phyloP scores from a whole-genome alignment of 2,329 filamentous ascomycete species.

The Cryphonectria parasitica region DNA sequence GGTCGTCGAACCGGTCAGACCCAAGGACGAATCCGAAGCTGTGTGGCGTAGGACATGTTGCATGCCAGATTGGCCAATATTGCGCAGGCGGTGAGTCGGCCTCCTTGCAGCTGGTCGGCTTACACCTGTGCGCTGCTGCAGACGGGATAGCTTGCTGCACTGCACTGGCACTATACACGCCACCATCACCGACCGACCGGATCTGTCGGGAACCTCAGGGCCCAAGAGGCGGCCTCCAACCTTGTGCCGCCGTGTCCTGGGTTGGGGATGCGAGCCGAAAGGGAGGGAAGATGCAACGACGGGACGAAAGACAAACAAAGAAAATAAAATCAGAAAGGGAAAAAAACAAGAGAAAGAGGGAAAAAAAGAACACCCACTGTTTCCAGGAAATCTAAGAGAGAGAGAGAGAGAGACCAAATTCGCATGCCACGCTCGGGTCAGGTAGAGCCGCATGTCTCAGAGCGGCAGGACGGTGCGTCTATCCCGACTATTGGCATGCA shows the following conservation, averaged over 20 bases:
- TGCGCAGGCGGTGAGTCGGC: conserved; percentile 4
- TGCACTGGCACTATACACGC: neutral
- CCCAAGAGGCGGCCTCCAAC: neutral
- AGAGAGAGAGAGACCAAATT: neutral
- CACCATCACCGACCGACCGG: neutral
- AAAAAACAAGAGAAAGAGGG: neutral
- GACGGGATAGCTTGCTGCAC: conserved; percentile 7
- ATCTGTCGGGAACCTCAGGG: neutral
- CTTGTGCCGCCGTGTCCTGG: neutral
- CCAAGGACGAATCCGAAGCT: neutral
- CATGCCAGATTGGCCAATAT: conserved; percentile 6
- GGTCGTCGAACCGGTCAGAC: neutral
- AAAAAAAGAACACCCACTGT: too few species aligned
- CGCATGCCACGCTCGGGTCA: conserved; percentile 2
- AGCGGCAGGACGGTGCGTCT: neutral
- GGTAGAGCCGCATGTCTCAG: conserved; percentile 14
- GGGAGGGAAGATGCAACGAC: neutral
- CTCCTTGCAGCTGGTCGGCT: neutral
- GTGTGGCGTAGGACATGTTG: conserved; percentile 19
- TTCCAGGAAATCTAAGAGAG: neutral
- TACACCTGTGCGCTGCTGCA: neutral
- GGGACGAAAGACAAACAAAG: neutral
- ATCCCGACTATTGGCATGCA: conserved; percentile 6
- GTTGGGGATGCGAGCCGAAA: too few species aligned
- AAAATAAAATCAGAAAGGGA: neutral